Base-by-base conservation (phyloP, 352 stramenopile species). In the Phytophthora macrochlamydospora region DNA sequence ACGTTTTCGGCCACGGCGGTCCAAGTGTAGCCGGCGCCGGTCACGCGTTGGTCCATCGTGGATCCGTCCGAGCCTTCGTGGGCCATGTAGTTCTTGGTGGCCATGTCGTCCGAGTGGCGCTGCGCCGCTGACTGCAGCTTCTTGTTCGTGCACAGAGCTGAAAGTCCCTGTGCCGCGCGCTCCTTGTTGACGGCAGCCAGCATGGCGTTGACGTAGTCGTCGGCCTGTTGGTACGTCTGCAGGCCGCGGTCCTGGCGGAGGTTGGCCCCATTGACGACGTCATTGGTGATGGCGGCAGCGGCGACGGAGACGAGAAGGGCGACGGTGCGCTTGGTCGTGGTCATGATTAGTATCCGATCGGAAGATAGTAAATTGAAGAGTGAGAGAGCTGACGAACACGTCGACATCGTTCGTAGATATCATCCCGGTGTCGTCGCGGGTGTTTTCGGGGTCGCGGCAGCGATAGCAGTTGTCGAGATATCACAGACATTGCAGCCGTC, bases 1-100 rank as follows among this genome's bases (percentile, higher is more conserved):
- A 85, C 71, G 51, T 87, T 87, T 52, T 87, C 78, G 0, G 61
- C 78, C 7, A 81, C 53, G 32, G 51, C 66, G 43, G 56, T 76
- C 65, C 79, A 83, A 18, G 71, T 62, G 60, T 77, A 89, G 2
- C 77, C 73, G 18, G 75, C 30, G 7, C 28, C 63, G n/a, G 51
- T 77, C 29, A 85, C 64, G 7, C 79, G 75, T 24, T 29, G 12
- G 1, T 32, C n/a, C 66, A 81, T 78, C 3, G 68, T 76, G 13
- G 74, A 81, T 3, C 76, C 76, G 42, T 71, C 66, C 0, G 71
- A 74, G 7, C 79, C 79, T 0, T 60, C 78, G 69, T 88, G 79
- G 35, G 55, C 67, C 69, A 85, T 79, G 31, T 65, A 83, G 57
- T 79, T 73, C 30, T 81, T 70, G 0, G 32, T 32, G 2, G 78